Percentiles rank a stretch among this genome's conserved stretches.
Conservation (phyloP, 768 basidiomycete species). For the Psilocybe cyanescens region DNA sequence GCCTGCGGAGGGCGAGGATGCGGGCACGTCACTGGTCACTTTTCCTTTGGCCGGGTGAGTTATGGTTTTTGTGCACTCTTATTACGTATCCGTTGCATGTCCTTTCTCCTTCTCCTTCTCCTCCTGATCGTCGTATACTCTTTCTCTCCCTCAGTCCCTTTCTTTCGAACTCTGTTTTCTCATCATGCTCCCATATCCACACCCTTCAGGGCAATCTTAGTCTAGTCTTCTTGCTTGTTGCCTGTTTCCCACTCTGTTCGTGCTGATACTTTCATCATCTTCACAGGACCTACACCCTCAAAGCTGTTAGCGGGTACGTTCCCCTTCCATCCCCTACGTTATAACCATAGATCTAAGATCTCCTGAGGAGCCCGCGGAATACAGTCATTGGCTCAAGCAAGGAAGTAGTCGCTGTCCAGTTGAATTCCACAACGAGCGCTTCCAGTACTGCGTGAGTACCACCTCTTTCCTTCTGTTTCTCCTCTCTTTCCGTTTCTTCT, state of each 20-base stretch:
- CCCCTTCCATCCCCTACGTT: background rate
- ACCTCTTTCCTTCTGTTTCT: background rate
- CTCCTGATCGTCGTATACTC: no score
- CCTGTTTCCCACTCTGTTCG: no score
- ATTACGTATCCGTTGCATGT: no score
- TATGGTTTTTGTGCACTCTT: background rate
- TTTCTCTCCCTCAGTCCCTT: background rate
- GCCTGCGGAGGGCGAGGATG: constrained; percentile 1
- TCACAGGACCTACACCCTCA: constrained; percentile 18
- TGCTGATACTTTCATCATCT: background rate
- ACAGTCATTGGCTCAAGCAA: constrained; percentile 22
- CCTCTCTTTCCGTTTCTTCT: background rate
- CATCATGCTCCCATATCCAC: no score
- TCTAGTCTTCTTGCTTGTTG: no score
- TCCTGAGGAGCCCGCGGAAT: constrained; percentile 17
- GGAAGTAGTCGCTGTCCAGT: constrained; percentile 11
- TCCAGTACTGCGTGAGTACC: constrained; percentile 1
- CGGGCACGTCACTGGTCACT: constrained; percentile 13
- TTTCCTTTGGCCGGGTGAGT: constrained; percentile 25
- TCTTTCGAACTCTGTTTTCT: background rate
- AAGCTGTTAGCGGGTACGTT: constrained; percentile 22
- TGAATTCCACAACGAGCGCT: background rate
- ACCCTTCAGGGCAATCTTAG: no score
- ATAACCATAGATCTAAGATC: background rate
- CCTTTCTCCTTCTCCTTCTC: background rate